Evolutionary conservation across 805 yeast genomes (phyloP).

Genomic region (Wickerhamomyces sydowiorum): DNA sequence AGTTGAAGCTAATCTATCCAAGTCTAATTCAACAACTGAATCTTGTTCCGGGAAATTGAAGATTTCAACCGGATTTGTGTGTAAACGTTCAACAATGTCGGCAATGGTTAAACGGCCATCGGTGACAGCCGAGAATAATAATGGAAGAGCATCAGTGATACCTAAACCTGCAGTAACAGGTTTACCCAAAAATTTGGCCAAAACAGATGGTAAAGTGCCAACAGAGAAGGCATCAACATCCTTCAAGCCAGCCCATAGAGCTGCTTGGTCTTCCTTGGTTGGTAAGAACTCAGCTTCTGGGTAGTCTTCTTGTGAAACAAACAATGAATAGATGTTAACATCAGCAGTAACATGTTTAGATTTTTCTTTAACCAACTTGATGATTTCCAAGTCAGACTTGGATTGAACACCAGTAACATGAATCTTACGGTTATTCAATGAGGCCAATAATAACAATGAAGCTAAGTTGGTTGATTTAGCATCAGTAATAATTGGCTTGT

Average conservation of each 20-base stretch:
- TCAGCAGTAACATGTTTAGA: conserved; percentile 84
- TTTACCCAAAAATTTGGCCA: conserved; percentile 62
- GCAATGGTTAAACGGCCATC: conserved; percentile 65
- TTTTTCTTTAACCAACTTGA: conserved; percentile 80
- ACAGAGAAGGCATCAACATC: conserved; percentile 82
- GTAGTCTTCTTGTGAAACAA: conserved; percentile 66
- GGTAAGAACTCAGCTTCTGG: conserved; percentile 74
- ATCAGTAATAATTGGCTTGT: conserved; percentile 84
- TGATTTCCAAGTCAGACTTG: conserved; percentile 75
- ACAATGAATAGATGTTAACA: conserved; percentile 74
- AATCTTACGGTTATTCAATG: conserved; percentile 76
- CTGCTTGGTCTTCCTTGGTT: conserved; percentile 70
- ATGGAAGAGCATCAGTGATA: conserved; percentile 73
- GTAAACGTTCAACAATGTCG: conserved; percentile 68
- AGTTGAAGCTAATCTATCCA: conserved; percentile 58
- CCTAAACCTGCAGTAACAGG: conserved; percentile 69
- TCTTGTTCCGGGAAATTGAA: conserved; percentile 81
- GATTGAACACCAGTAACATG: conserved; percentile 85
- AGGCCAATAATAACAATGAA: conserved; percentile 83
- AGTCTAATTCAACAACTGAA: conserved; percentile 73
- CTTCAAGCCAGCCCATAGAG: conserved; percentile 71
- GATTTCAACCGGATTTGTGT: conserved; percentile 75
- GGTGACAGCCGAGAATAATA: conserved; percentile 73
- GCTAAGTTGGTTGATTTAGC: conserved; percentile 91
- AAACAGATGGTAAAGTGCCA: conserved; percentile 69